Percentiles rank a stretch among this genome's conserved stretches.
These are phyloP conservation scores for Suhomyces guaymorum DNA, from an alignment of 1,139 yeast species.

Conservation along the genomic window DNA sequence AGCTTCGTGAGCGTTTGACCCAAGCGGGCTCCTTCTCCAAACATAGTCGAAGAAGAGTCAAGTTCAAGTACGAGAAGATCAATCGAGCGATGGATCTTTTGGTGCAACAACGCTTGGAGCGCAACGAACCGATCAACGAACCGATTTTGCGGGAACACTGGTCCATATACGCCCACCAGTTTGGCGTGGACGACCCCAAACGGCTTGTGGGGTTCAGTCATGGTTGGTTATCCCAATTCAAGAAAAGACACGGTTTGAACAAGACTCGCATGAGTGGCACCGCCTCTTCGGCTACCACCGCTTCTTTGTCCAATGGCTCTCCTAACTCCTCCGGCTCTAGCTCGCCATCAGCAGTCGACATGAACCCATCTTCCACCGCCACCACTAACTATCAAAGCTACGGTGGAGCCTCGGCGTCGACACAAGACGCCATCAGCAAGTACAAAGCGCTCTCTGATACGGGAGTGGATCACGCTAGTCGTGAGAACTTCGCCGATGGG, in stretches of 20 bases:
- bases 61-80: constrained; percentile 57
- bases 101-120: constrained; percentile 46
- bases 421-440: constrained; percentile 1
- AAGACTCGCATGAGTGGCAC: constrained; percentile 36
- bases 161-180: constrained; percentile 55
- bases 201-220: constrained; percentile 55
- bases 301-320: constrained; percentile 2
- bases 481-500: constrained; percentile 14
- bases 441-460: not conserved
- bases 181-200: constrained; percentile 62
- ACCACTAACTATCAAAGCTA: constrained; percentile 13
- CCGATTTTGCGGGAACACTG: constrained; percentile 58
- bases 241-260: constrained; percentile 56
- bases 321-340: constrained; percentile 8
- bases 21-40: constrained; percentile 42
- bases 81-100: constrained; percentile 58
- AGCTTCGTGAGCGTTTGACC: constrained; percentile 44
- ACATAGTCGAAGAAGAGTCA: constrained; percentile 48
- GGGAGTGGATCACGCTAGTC: constrained; percentile 3
- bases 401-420: constrained; percentile 3
- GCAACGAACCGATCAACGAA: constrained; percentile 52
- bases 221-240: constrained; percentile 63
- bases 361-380: constrained; percentile 8
- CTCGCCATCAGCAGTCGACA: constrained; percentile 11
- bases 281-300: constrained; percentile 7